Base-by-base conservation (phyloP, 441 rosid species). In the Populus hybrid region DNA sequence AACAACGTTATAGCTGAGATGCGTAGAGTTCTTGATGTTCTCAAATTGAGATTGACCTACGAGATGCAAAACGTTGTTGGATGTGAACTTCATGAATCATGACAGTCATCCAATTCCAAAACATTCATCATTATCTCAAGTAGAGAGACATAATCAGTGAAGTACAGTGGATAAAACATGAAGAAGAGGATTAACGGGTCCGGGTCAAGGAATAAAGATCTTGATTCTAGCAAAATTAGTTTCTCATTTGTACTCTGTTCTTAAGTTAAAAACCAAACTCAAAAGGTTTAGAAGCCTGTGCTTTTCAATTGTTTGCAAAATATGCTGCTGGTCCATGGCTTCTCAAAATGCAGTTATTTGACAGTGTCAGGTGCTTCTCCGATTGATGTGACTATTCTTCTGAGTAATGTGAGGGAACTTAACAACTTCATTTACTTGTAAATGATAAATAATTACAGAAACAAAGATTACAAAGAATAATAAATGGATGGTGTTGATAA, bases 361-460 rank as follows among this genome's bases (percentile, higher is more conserved):
- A 57, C 8, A 57, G 23, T 8, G 9, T 20, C 63, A 34, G 63
- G 23, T 57, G 63, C 63, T 57, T 57, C 23, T 57, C 23, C n/a
- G 23, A 57, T 20, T 20, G 66, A 3, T 61, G 11, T 10, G 66
- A 61, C 28, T 21, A 1, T 23, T 21, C 26, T 3, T 21, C 11
- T 4, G 14, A 21, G 26, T 3, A 61, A 3, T 10, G 14, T 3
- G 14, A 61, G 66, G 66, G 14, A 23, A 61, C 20, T 61, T 26
- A 46, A 12, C 18, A 4, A 46, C 66, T 24, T n/a, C 32, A 61
- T 67, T 78, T 57, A 77, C 74, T 28, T n/a, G 50, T 21, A 71
- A 77, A 71, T 46, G 67, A 64, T 70, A 77, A 77, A 72, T 66
- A 26, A n/a, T 71, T 42, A 46, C 71, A 65, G 16, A 46, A 46